These are phyloP conservation scores for Sclerospora graminicola DNA, from an alignment of 352 stramenopile genomes.

Conservation along the genomic window DNA sequence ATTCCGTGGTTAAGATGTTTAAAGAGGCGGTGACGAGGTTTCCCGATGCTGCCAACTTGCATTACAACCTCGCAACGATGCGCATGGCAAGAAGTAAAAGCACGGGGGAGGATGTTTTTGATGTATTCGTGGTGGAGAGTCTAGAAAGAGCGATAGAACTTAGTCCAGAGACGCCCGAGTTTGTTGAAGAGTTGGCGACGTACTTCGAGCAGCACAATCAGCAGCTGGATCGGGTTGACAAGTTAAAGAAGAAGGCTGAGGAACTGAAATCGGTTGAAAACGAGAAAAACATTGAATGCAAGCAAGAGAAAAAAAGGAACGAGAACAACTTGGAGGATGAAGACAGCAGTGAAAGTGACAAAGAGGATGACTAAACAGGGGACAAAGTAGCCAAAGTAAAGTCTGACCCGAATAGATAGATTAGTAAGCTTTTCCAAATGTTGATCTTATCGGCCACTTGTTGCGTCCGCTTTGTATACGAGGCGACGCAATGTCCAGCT, in stretches of 20 bases:
- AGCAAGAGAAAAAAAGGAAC: conserved; percentile 4
- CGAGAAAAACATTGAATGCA: conserved; percentile 1
- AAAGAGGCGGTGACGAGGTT: conserved; percentile 25
- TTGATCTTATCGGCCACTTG: too few relatives aligned
- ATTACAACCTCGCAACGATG: conserved; percentile 69
- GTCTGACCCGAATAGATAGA: too few relatives aligned
- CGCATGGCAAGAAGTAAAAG: conserved; percentile 31
- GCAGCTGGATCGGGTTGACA: conserved; percentile 5
- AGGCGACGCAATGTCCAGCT: conserved; percentile 32
- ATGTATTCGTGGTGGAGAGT: conserved; percentile 12
- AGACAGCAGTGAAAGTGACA: too few relatives aligned
- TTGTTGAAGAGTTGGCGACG: conserved; percentile 38
- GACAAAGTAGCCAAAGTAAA: too few relatives aligned
- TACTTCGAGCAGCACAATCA: conserved; percentile 25
- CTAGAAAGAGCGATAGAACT: conserved; percentile 37
- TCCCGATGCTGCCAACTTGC: conserved; percentile 36
- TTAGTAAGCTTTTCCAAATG: too few relatives aligned
- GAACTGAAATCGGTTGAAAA: conserved; percentile 1
- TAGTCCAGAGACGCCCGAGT: conserved; percentile 30
- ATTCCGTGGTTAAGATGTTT: conserved; percentile 40
- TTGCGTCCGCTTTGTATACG: conserved; percentile 14
- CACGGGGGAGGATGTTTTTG: conserved; percentile 9
- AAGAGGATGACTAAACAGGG: too few relatives aligned
- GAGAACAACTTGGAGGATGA: conserved; percentile 6
- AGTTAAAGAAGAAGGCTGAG: conserved; percentile 16